Evolutionary conservation across 177 flowering plant genomes (phyloP).

Genomic region (Telopea speciosissima): DNA sequence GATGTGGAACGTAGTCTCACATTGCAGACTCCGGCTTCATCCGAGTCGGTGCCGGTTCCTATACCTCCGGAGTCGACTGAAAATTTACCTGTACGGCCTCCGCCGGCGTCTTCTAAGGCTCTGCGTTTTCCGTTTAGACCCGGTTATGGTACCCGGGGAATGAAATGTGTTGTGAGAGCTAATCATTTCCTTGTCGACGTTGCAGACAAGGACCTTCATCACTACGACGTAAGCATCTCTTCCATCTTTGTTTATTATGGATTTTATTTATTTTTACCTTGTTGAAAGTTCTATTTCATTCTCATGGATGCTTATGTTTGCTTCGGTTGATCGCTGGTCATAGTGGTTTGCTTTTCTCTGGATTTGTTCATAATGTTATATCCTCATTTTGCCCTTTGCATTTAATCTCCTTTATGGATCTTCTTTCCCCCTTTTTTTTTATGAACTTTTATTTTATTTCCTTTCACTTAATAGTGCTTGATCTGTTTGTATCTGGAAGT

Average conservation of each 20-base stretch:
- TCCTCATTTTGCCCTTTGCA: neutral
- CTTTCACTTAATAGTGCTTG: too few species aligned
- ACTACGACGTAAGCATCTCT: conserved; percentile 57
- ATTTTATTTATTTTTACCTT: neutral
- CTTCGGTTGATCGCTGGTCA: too few species aligned
- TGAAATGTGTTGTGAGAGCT: conserved; percentile 36
- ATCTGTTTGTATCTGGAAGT: too few species aligned
- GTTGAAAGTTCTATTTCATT: neutral
- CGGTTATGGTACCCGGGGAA: conserved; percentile 37
- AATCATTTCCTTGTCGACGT: conserved; percentile 65
- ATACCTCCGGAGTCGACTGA: neutral
- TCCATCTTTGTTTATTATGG: neutral
- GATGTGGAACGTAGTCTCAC: conserved; percentile 13
- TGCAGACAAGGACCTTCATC: conserved; percentile 37
- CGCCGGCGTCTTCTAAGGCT: conserved; percentile 42
- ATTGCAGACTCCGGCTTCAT: conserved; percentile 6
- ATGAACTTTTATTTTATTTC: too few species aligned
- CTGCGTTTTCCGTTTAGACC: conserved; percentile 37
- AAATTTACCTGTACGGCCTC: neutral
- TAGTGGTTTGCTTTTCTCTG: neutral
- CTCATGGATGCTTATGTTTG: too few species aligned
- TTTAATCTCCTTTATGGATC: neutral
- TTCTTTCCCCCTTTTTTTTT: too few species aligned
- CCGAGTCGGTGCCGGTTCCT: neutral
- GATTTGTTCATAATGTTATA: too few species aligned